Evolutionary conservation across 768 basidiomycete species (phyloP), one percentile per base, ranked within the genome.

Genomic region (Lyophyllum atratum): DNA sequence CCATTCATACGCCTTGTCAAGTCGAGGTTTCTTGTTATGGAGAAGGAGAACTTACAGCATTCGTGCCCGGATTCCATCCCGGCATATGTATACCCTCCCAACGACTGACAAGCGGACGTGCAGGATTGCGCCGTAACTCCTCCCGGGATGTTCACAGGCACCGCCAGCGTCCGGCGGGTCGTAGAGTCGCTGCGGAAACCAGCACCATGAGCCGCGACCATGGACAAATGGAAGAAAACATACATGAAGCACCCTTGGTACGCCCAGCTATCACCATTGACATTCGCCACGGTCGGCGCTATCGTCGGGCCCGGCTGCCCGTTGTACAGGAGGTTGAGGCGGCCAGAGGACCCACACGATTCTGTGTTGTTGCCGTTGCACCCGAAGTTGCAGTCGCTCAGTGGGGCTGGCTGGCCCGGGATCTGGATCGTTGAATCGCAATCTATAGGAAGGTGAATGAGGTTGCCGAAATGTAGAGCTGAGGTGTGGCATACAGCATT

Each of bases 221-320:
- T 22, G 12, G 33, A 5, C 19, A 14, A 24, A 15, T 44, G 3
- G 17, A 21, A 46, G 3, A 17, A 44, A 48, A 14, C 80, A 48
- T 61, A 84, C 87, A 76, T 86, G 71, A 80, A 86, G 64, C 87
- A 89, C 14, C 87, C 87, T 28, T 85, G 74, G 12, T 81, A 86
- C 1, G 72, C 60, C 87, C 87, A 89, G 10, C 54, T 56, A n/a
- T 65, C 59, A 7, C 52, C 57, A 48, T 46, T 50, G 24, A 42
- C 40, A 33, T 70, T 65, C 0, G 79, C 80, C 25, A 83, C 76
- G 33, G 67, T 79, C 4, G 75, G 78, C 2, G 82, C 79, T 21
- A 82, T 80, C 19, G 68, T 52, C 0, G 86, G 83, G 50, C 80
- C 76, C 0, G 76, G 70, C 1, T 72, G 65, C n/a, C 82, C 82